These are phyloP conservation scores for Botryosphaeria dothidea DNA, from an alignment of 2,329 filamentous ascomycete species.

Conservation along the genomic window DNA sequence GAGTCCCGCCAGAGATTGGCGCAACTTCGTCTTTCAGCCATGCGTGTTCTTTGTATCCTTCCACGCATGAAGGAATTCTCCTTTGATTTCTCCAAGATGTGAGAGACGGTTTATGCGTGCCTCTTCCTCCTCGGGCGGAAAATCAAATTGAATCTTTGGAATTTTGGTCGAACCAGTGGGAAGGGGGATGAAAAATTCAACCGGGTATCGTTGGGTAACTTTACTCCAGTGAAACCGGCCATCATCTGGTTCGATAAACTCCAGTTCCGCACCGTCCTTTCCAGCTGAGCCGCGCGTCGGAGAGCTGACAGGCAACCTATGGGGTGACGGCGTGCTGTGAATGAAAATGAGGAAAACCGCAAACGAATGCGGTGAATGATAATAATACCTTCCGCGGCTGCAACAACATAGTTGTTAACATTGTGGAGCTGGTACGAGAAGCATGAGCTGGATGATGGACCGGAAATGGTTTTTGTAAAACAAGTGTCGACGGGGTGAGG, in stretches of 20 bases:
- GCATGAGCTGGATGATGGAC: background rate
- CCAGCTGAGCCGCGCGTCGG: background rate
- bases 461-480: background rate
- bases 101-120: slow-evolving; percentile 28
- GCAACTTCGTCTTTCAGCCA: slow-evolving; percentile 66
- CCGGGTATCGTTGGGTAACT: slow-evolving; percentile 31
- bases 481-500: background rate
- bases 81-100: slow-evolving; percentile 31
- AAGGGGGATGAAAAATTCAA: slow-evolving; percentile 29
- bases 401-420: background rate
- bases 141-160: slow-evolving; percentile 36
- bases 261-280: background rate
- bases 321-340: slow-evolving; percentile 29
- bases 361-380: slow-evolving; percentile 24
- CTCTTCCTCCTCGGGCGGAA: slow-evolving; percentile 25
- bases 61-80: slow-evolving; percentile 48
- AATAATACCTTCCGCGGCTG: background rate
- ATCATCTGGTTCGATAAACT: background rate
- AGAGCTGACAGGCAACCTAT: slow-evolving; percentile 20
- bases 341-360: slow-evolving; percentile 30
- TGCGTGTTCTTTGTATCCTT: slow-evolving; percentile 60
- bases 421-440: background rate
- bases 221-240: slow-evolving; percentile 32
- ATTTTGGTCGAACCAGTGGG: slow-evolving; percentile 31
- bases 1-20: slow-evolving; percentile 54